These are phyloP conservation scores for Globisporangium irregulare DNA, from an alignment of 352 stramenopile genomes.

Conservation along the genomic window DNA sequence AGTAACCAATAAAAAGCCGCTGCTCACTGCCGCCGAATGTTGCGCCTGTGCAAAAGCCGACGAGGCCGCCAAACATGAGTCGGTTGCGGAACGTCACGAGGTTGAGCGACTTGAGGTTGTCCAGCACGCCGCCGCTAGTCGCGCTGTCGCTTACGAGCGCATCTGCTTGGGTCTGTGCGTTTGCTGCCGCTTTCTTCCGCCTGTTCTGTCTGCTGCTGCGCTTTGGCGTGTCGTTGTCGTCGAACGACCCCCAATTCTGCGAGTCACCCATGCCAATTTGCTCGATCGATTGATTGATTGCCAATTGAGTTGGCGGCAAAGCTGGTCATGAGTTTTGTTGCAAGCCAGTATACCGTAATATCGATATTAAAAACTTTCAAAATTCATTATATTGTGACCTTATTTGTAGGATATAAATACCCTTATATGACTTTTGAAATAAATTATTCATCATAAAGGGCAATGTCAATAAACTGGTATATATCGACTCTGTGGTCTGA, in stretches of 20 bases:
- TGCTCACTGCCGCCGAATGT: slow-evolving; percentile 73
- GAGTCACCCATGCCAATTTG: slow-evolving; percentile 54
- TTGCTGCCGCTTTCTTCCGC: slow-evolving; percentile 14
- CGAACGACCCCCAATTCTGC: slow-evolving; percentile 82
- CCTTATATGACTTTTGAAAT: neutral
- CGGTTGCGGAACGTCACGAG: slow-evolving; percentile 61
- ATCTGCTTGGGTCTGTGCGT: neutral
- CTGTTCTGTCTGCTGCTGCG: slow-evolving; percentile 8
- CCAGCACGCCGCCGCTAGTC: slow-evolving; percentile 11
- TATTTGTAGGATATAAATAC: neutral
- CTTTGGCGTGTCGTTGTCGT: slow-evolving; percentile 30
- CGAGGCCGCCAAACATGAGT: slow-evolving; percentile 72
- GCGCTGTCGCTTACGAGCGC: neutral
- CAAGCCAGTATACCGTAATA: neutral
- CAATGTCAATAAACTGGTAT: neutral
- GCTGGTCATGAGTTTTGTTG: neutral
- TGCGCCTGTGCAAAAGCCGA: slow-evolving; percentile 74
- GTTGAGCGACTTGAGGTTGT: slow-evolving; percentile 28
- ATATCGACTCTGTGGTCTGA: neutral
- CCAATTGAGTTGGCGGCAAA: neutral
- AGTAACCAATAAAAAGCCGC: neutral
- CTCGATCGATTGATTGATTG: slow-evolving; percentile 3
- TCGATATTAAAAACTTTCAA: neutral
- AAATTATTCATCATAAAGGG: neutral
- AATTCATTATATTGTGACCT: neutral